A percentile compares a stretch with the other conserved stretches of the same genome.
Evolutionary conservation across 768 basidiomycete species (phyloP).

Genomic region (Amanita pallidorosea): DNA sequence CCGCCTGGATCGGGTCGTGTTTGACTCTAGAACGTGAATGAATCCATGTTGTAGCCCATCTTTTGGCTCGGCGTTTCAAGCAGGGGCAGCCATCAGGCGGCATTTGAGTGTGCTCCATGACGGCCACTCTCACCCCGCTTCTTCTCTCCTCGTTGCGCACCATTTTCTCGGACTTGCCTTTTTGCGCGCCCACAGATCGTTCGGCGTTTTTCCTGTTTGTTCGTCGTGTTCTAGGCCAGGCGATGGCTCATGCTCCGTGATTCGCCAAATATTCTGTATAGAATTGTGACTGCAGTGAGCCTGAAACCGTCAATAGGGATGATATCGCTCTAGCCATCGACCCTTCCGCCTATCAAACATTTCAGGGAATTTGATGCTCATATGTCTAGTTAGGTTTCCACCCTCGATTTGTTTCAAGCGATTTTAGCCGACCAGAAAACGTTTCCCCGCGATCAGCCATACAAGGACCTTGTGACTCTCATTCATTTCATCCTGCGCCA

Average conservation of each 20-base stretch:
- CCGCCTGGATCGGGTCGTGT: neutral
- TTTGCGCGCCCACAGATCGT: neutral
- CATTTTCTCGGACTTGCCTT: conserved; percentile 4
- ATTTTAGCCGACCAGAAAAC: conserved; percentile 76
- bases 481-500: conserved; percentile 82
- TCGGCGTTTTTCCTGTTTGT: conserved; percentile 3
- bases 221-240: conserved; percentile 4
- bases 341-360: conserved; percentile 4
- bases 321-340: neutral
- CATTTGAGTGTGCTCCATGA: neutral
- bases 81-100: neutral
- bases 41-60: neutral
- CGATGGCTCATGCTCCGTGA: neutral
- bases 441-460: conserved; percentile 66
- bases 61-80: neutral
- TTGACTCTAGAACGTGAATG: neutral
- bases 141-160: neutral
- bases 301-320: neutral
- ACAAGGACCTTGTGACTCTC: conserved; percentile 74
- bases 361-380: conserved; percentile 7
- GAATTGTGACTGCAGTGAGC: neutral
- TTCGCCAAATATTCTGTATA: neutral
- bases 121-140: neutral
- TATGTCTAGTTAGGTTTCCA: conserved; percentile 56
- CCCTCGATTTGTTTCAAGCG: conserved; percentile 77